phyloP scores from a whole-genome alignment of 2,329 filamentous ascomycete genomes.

The Fusarium marasasianum region DNA sequence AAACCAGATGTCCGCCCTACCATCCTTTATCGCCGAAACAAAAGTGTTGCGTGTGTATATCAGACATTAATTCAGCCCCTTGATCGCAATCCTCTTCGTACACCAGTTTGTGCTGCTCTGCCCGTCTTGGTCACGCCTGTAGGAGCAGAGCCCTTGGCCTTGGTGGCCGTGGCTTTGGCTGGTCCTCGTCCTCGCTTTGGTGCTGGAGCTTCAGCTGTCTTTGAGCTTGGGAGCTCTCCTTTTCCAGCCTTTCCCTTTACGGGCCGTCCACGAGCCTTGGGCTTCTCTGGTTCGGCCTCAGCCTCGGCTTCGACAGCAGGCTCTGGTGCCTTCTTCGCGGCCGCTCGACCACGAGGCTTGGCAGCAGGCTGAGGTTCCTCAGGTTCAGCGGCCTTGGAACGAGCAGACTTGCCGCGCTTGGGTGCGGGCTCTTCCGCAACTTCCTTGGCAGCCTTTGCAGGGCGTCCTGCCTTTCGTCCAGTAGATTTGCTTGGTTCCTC shows the following conservation, averaged over 20 bases:
- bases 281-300: slow-evolving; percentile 11
- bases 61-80: slow-evolving; percentile 10
- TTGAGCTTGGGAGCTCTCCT: slow-evolving; percentile 35
- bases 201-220: not conserved
- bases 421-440: slow-evolving; percentile 1
- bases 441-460: slow-evolving; percentile 19
- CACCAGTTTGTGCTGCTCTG: slow-evolving; percentile 22
- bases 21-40: not conserved
- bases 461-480: slow-evolving; percentile 11
- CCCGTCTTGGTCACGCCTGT: slow-evolving; percentile 35
- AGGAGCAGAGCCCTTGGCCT: slow-evolving; percentile 20
- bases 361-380: not conserved
- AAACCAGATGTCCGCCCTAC: not conserved
- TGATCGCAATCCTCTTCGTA: slow-evolving; percentile 33
- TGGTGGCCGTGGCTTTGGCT: slow-evolving; percentile 5
- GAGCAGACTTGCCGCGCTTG: slow-evolving; percentile 21
- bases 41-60: not conserved
- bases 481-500: not conserved
- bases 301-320: not conserved
- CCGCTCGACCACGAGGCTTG: slow-evolving; percentile 24
- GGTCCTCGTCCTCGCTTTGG: slow-evolving; percentile 26
- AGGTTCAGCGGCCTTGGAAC: slow-evolving; percentile 9
- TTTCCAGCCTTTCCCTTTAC: slow-evolving; percentile 39
- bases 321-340: slow-evolving; percentile 9
- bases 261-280: slow-evolving; percentile 29